Evolutionary conservation across 208 protist species (phyloP), one percentile per base, ranked within the genome.

Genomic region (Phytomonas francai): DNA sequence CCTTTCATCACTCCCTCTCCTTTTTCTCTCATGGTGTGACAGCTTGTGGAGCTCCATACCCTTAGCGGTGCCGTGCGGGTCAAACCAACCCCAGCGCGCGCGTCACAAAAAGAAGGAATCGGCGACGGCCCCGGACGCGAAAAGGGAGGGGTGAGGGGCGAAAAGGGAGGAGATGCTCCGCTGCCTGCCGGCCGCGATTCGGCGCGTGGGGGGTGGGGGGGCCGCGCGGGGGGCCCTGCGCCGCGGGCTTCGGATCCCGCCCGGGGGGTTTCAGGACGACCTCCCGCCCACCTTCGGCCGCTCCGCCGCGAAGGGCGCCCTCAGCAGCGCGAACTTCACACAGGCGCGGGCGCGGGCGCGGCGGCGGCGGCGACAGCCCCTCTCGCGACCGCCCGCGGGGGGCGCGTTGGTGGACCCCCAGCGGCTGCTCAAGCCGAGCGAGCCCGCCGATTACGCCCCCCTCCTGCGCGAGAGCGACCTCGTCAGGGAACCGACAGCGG

Each of bases 301-400:
- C 12, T 70, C 76, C 5, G 71, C 60, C 22, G 80, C 71, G 16
- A 85, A 83, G 45, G 83, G 83, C 3, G 67, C 76, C 59, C 56
- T 80, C 56, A 89, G 83, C 74, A 83, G 68, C 59, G 78, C 81
- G 33, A 89, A 89, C 67, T 57, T 84, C 32, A 77, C 62, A 36
- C 28, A 32, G 27, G 80, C 63, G 58, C 72, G 12, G 65, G 42
- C 70, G 22, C 36, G 56, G 19, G 72, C 65, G 25, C 32, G 67
- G 34, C 67, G 59, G 22, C 14, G 45, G 30, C 39, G 30, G 30
- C 27, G 25, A 33, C 70, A 69, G 0, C 74, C 39, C 22, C 67
- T 68, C 34, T 65, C 72, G n/a, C 70, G 70, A 5, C 2, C 45
- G 32, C 74, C 69, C n/a, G 76, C 76, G 32, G 73, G 71, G 45